Conservation (phyloP, 1,139 yeast species). For the Pichia sp. region DNA sequence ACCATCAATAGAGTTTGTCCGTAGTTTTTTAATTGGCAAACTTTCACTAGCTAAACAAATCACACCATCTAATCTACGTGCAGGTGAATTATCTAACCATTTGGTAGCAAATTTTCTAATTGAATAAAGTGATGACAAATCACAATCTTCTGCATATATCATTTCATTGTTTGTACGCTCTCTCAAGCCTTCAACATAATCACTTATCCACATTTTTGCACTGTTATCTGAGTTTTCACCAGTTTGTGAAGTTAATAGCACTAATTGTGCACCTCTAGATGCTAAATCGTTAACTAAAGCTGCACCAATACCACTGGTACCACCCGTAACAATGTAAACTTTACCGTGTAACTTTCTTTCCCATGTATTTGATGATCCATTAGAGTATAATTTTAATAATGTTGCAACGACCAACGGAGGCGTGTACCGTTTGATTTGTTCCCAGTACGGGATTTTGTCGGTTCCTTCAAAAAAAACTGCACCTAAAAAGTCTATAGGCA, state of each 20-base stretch:
- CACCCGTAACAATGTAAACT: constrained; percentile 80
- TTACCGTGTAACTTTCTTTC: constrained; percentile 88
- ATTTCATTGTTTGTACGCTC: constrained; percentile 61
- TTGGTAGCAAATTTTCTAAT: constrained; percentile 88
- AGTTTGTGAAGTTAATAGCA: constrained; percentile 55
- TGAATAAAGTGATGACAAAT: constrained; percentile 65
- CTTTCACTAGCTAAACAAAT: constrained; percentile 83
- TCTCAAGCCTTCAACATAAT: constrained; percentile 72
- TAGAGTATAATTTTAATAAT: constrained; percentile 61
- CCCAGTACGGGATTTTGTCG: constrained; percentile 67
- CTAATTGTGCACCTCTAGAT: constrained; percentile 74
- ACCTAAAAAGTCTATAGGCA: constrained; percentile 81
- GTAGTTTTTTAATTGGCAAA: constrained; percentile 56
- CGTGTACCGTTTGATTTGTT: constrained; percentile 45
- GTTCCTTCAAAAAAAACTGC: constrained; percentile 66
- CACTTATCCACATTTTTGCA: constrained; percentile 55
- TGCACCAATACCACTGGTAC: constrained; percentile 88
- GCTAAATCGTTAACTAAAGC: constrained; percentile 72
- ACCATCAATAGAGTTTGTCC: constrained; percentile 72
- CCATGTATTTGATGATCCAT: constrained; percentile 81
- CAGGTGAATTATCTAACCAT: constrained; percentile 90
- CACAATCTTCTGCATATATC: constrained; percentile 86
- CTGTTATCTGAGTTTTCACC: constrained; percentile 37
- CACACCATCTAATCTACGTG: constrained; percentile 83
- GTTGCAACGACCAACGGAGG: constrained; percentile 46